These are phyloP conservation scores for Prunus armeniaca DNA, from an alignment of 306 rosid species.

Conservation along the genomic window DNA sequence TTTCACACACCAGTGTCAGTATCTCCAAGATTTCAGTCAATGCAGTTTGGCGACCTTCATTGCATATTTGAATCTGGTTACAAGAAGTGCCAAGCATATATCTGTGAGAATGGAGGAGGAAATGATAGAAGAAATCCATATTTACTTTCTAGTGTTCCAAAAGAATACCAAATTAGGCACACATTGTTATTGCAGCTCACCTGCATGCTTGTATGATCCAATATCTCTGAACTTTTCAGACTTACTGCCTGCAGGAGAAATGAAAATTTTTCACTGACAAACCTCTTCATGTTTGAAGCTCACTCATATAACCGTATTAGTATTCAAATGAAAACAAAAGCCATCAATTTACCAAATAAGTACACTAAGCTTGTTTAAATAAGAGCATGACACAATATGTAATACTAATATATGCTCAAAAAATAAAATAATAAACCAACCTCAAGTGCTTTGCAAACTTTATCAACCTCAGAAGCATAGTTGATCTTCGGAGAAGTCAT, in stretches of 20 bases:
- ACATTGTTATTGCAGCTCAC: conserved; percentile 41
- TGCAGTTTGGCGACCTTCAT: conserved; percentile 74
- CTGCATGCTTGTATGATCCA: conserved; percentile 63
- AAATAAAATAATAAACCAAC: conserved; percentile 41
- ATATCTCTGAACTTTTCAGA: conserved; percentile 70
- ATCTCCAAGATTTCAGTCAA: conserved; percentile 79
- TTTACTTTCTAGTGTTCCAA: conserved; percentile 20
- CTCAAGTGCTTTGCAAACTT: conserved; percentile 93
- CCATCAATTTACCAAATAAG: conserved; percentile 7
- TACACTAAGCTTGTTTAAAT: conserved; percentile 1
- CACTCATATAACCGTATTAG: background rate
- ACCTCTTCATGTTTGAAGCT: conserved; percentile 17
- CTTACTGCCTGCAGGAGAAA: conserved; percentile 74
- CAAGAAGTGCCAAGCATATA: conserved; percentile 75
- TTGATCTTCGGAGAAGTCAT: conserved; percentile 76
- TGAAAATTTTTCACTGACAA: conserved; percentile 32
- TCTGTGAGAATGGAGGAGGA: conserved; percentile 59
- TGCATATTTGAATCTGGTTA: conserved; percentile 70
- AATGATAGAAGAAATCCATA: conserved; percentile 40
- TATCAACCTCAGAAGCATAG: conserved; percentile 84
- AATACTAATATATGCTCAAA: background rate
- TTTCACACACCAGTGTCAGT: conserved; percentile 75
- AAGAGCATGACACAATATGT: background rate
- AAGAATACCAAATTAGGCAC: conserved; percentile 17
- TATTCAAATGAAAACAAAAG: conserved; percentile 2